Evolutionary conservation across 768 basidiomycete species (phyloP).

Genomic region (Phylloporus sp.): DNA sequence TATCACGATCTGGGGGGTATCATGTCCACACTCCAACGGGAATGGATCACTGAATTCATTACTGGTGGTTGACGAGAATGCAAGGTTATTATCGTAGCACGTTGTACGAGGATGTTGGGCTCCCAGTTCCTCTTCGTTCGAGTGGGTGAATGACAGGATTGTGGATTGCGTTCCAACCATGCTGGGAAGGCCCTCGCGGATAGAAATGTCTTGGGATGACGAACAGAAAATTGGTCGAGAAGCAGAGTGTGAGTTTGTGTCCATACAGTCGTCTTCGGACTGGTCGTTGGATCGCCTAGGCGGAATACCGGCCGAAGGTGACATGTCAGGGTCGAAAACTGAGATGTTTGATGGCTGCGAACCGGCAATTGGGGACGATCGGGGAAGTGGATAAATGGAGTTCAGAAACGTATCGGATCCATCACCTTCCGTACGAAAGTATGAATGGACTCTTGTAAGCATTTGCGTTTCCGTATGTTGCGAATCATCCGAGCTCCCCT

Average conservation of each 20-base stretch:
- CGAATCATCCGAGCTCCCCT: conserved; percentile 2
- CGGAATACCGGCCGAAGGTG: conserved; percentile 9
- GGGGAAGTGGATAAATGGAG: conserved; percentile 8
- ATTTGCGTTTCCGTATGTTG: conserved; percentile 1
- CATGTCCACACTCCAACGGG: not conserved
- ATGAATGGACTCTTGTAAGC: not conserved
- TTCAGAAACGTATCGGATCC: not conserved
- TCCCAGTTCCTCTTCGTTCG: not conserved
- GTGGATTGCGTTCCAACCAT: not conserved
- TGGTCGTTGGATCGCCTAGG: not conserved
- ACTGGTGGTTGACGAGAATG: not conserved
- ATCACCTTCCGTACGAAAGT: not conserved
- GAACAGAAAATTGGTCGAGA: not conserved
- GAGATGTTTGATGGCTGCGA: conserved; percentile 11
- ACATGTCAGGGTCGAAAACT: conserved; percentile 24
- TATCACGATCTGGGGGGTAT: not conserved
- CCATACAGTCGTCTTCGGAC: not conserved
- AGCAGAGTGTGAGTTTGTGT: not conserved
- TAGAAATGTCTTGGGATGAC: not conserved
- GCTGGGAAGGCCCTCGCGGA: not conserved
- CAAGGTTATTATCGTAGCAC: not conserved
- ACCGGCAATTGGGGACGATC: conserved; percentile 21
- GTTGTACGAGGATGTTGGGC: not conserved
- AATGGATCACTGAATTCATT: not conserved
- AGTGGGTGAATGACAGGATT: not conserved